These are phyloP conservation scores for Colletotrichum endophyticum DNA, from an alignment of 2,329 filamentous ascomycete genomes.

Conservation along the genomic window DNA sequence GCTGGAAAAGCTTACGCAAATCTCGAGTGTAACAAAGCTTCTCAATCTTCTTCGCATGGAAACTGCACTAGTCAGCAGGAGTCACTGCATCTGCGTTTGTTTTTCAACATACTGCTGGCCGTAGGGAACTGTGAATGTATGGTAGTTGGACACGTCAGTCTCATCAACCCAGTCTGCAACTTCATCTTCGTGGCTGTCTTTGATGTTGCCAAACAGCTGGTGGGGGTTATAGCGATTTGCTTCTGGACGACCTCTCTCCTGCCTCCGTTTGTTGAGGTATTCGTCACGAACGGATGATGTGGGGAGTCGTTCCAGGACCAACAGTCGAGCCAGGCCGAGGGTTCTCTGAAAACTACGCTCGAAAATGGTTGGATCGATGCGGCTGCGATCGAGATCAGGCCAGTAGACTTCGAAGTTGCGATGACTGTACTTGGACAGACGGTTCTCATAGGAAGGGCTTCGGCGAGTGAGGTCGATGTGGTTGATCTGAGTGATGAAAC, in stretches of 20 bases:
- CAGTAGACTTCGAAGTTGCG: slow-evolving; percentile 86
- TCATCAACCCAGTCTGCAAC: slow-evolving; percentile 82
- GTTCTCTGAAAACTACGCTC: slow-evolving; percentile 80
- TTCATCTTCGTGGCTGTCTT: slow-evolving; percentile 78
- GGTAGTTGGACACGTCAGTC: slow-evolving; percentile 79
- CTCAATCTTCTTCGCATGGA: slow-evolving; percentile 75
- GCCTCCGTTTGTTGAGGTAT: slow-evolving; percentile 73
- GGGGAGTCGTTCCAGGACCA: slow-evolving; percentile 81
- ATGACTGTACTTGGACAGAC: slow-evolving; percentile 84
- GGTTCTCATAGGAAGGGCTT: slow-evolving; percentile 87
- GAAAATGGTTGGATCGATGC: slow-evolving; percentile 84
- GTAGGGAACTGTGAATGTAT: slow-evolving; percentile 77
- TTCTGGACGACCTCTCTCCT: slow-evolving; percentile 73
- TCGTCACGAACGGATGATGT: slow-evolving; percentile 69
- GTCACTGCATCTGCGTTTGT: background rate
- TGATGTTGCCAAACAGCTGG: slow-evolving; percentile 72
- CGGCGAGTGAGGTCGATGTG: slow-evolving; percentile 79
- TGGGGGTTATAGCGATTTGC: slow-evolving; percentile 48
- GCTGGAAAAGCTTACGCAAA: slow-evolving; percentile 48
- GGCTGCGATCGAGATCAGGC: slow-evolving; percentile 74
- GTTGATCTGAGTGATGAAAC: slow-evolving; percentile 84
- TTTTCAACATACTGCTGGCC: slow-evolving; percentile 45
- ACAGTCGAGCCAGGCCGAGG: slow-evolving; percentile 76
- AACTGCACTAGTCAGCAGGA: slow-evolving; percentile 28
- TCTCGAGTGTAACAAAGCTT: slow-evolving; percentile 84